Evolutionary conservation across 352 stramenopile genomes (phyloP).

Genomic region (Pythium diclinum): DNA sequence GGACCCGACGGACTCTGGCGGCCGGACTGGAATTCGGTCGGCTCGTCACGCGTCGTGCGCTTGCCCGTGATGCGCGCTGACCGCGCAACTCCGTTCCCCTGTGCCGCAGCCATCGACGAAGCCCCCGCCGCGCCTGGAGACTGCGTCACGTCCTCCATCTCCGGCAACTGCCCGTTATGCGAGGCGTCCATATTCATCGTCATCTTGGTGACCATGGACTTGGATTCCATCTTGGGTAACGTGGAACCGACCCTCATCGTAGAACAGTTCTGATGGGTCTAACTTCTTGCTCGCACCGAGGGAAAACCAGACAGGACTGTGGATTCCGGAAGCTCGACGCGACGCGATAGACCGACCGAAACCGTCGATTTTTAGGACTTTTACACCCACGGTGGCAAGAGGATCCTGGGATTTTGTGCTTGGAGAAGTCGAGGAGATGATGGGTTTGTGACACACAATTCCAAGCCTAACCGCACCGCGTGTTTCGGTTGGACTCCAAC

Average conservation of each 20-base stretch:
- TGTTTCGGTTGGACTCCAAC: background rate
- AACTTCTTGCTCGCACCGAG: background rate
- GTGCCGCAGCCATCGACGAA: background rate
- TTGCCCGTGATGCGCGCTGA: slow-evolving; percentile 16
- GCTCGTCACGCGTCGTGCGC: slow-evolving; percentile 19
- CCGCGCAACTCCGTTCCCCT: background rate
- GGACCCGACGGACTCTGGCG: background rate
- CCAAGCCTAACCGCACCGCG: background rate
- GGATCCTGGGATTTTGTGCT: background rate
- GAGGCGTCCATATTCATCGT: background rate
- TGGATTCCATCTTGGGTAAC: slow-evolving; percentile 22
- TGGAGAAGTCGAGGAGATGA: background rate
- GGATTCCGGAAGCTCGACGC: background rate
- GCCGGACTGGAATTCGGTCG: background rate
- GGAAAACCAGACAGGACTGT: slow-evolving; percentile 1
- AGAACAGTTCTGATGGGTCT: slow-evolving; percentile 4
- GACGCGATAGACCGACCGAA: background rate
- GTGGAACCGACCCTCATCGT: slow-evolving; percentile 17
- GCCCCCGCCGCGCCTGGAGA: background rate
- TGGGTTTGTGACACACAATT: background rate
- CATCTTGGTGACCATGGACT: slow-evolving; percentile 15
- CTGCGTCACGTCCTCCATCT: slow-evolving; percentile 3
- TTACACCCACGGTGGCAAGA: background rate
- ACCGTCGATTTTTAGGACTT: background rate
- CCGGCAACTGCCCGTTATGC: background rate